Evolutionary conservation across 2,329 filamentous ascomycete species (phyloP), one percentile per base, ranked within the genome.

Genomic region (Paecilomyces fulvus): DNA sequence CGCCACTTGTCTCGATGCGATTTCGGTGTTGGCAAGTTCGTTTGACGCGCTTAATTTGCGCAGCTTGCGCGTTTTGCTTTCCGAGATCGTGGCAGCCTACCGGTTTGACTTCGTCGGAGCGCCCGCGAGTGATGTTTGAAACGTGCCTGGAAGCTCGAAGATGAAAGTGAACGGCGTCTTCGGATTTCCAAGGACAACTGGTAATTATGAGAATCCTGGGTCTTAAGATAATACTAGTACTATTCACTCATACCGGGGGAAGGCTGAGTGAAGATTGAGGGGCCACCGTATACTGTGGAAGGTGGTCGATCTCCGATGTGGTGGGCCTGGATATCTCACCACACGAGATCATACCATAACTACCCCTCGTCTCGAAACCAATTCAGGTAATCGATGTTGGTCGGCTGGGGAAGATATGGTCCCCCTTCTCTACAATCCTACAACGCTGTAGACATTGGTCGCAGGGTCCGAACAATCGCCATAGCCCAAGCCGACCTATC

Each of bases 1-100:
- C 56, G 58, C 58, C 57, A 51, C 54, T 57, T 21, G 56, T 49
- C 55, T 49, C 52, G 7, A 8, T 8, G n/a, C 14, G 37, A 9
- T 14, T 17, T 43, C 37, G 17, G n/a, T 20, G 25, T 28, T 7
- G 7, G 25, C 25, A 28, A 1, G 4, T 28, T 28, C 25, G 8
- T 17, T 17, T 9, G 14, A 43, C n/a, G n/a, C 37, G 8, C 14
- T n/a, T 3, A 43, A 20, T 12, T 17, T 43, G 37, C 37, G 37
- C 14, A 17, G n/a, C 5, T 43, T 17, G 37, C 17, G n/a, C 3
- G 30, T 31, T 43, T 9, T 37, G 33, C 12, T 37, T 37, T 37
- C 12, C 8, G 17, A n/a, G n/a, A 5, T 43, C 5, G 7, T n/a
- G 33, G 33, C 37, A 17, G 14, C 37, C 37, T 43, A 28, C 23